Evolutionary conservation across 805 yeast genomes (phyloP).

Genomic region (Suhomyces faveliae): DNA sequence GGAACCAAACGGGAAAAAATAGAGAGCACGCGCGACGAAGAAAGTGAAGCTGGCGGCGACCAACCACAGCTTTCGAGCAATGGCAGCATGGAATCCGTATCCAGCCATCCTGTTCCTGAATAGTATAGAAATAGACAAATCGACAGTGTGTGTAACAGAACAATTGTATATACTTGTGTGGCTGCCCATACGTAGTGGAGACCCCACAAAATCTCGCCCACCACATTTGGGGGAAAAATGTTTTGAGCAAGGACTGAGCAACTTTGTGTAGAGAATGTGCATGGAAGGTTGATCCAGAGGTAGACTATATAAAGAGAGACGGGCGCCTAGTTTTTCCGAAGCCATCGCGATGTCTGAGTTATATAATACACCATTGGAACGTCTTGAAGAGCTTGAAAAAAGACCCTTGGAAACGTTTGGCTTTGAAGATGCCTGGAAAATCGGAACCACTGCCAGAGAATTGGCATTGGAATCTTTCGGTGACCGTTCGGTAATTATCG

Average conservation of each 20-base stretch:
- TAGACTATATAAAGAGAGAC: not conserved
- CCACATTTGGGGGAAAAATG: no score
- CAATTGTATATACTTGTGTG: no score
- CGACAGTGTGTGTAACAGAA: no score
- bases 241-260: not conserved
- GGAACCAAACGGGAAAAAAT: not conserved
- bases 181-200: no score
- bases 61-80: not conserved
- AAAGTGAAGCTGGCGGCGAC: not conserved
- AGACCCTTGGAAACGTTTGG: conserved; percentile 26
- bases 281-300: not conserved
- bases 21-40: not conserved
- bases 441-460: conserved; percentile 44
- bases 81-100: not conserved
- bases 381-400: conserved; percentile 24
- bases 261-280: not conserved
- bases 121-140: not conserved
- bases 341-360: conserved; percentile 9
- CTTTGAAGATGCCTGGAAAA: conserved; percentile 42
- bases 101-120: not conserved
- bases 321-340: not conserved
- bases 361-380: conserved; percentile 13
- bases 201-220: no score
- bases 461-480: conserved; percentile 27
- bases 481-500: conserved; percentile 43